These are phyloP conservation scores for Eucalyptus sideroxylon DNA, from an alignment of 345 rosid species.

Conservation along the genomic window DNA sequence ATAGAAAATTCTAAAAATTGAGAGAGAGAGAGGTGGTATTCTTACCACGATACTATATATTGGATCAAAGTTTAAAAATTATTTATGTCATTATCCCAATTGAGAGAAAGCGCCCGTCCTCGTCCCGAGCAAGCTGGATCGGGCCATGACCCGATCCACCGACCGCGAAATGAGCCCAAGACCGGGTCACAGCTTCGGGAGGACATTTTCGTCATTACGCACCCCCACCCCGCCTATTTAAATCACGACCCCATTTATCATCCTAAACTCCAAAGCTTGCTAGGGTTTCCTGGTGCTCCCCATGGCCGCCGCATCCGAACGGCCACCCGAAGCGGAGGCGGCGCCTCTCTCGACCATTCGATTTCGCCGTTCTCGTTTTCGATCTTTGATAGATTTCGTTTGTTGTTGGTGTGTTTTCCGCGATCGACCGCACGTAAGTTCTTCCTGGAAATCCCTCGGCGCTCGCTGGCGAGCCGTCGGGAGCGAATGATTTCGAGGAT, in stretches of 20 bases:
- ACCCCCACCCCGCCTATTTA: background rate
- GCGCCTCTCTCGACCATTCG: background rate
- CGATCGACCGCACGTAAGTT: conserved; percentile 11
- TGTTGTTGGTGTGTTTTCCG: background rate
- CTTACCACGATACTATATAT: too few species aligned
- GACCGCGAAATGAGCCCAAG: background rate
- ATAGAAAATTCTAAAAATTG: background rate
- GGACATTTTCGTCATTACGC: background rate
- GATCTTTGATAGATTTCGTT: background rate
- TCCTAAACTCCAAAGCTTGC: background rate
- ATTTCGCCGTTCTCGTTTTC: background rate
- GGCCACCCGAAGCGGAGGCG: background rate
- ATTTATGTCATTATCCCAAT: background rate
- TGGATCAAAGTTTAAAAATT: too few species aligned
- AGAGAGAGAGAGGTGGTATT: background rate
- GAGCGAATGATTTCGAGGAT: conserved; percentile 12
- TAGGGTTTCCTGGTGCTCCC: background rate
- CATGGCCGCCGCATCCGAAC: background rate
- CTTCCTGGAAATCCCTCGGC: conserved; percentile 15
- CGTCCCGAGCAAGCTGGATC: background rate
- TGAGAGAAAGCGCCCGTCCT: background rate
- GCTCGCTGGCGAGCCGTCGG: background rate
- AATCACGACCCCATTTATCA: background rate
- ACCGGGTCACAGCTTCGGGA: background rate
- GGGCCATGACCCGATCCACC: background rate